Evolutionary conservation across 352 stramenopile genomes (phyloP).

Genomic region (Blastocystis sp.): DNA sequence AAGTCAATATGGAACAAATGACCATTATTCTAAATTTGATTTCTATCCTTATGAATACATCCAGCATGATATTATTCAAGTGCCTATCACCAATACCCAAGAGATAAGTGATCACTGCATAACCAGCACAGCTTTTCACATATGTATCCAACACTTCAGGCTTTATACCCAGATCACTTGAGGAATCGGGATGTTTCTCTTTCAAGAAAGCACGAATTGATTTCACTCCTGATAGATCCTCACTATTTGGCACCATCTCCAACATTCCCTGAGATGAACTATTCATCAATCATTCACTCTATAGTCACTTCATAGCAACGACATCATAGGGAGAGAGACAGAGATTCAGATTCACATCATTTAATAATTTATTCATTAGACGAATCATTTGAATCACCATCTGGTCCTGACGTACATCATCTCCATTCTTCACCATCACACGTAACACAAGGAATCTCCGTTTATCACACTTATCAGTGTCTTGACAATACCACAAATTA

Average conservation of each 20-base stretch:
- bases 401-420: slow-evolving; percentile 99
- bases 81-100: slow-evolving; percentile 97
- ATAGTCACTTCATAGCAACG: slow-evolving; percentile 76
- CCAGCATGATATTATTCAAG: slow-evolving; percentile 98
- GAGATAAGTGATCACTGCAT: slow-evolving; percentile 98
- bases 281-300: background rate
- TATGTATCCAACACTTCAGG: slow-evolving; percentile 90
- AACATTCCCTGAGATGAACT: slow-evolving; percentile 35
- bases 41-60: slow-evolving; percentile 21
- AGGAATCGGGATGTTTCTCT: slow-evolving; percentile 1
- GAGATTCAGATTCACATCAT: slow-evolving; percentile 96
- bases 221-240: slow-evolving; percentile 45
- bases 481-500: background rate
- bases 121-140: slow-evolving; percentile 93
- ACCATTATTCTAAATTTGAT: slow-evolving; percentile 78
- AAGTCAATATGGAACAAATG: slow-evolving; percentile 99
- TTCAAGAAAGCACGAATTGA: slow-evolving; percentile 56
- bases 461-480: slow-evolving; percentile 38
- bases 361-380: slow-evolving; percentile 96
- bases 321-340: slow-evolving; percentile 91
- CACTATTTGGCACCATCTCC: slow-evolving; percentile 66
- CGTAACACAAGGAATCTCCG: background rate
- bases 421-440: slow-evolving; percentile 98
- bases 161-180: slow-evolving; percentile 79
- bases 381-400: slow-evolving; percentile 99